Percentiles rank a stretch among this genome's conserved stretches.
Conservation (phyloP, 768 basidiomycete genomes). For the Saitozyma sp. region DNA sequence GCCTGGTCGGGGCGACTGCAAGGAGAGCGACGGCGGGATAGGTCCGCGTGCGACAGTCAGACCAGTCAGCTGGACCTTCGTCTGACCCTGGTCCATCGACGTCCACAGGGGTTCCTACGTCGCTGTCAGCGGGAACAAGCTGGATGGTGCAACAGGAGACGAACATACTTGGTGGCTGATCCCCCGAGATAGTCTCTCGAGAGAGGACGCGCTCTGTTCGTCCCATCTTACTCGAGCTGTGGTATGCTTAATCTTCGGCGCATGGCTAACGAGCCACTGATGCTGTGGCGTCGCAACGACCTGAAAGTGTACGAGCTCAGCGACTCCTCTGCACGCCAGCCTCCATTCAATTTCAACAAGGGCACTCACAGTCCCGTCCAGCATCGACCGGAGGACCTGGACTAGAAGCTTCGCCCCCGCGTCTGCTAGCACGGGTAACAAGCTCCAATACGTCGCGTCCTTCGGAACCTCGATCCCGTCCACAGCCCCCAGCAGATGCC, state of each 20-base stretch:
- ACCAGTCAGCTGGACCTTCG: conserved; percentile 54
- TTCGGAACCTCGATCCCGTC: conserved; percentile 54
- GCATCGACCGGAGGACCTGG: conserved; percentile 66
- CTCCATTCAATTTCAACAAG: background rate
- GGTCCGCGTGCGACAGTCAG: conserved; percentile 33
- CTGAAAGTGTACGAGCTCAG: conserved; percentile 48
- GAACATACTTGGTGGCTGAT: conserved; percentile 67
- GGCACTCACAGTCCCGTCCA: background rate
- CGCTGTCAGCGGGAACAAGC: conserved; percentile 49
- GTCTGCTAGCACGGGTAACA: conserved; percentile 64
- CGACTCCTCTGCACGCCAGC: too few relatives aligned
- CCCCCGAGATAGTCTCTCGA: conserved; percentile 63
- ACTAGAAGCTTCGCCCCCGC: conserved; percentile 73
- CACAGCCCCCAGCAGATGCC: conserved; percentile 63
- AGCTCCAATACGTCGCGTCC: conserved; percentile 58
- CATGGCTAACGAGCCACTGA: conserved; percentile 56
- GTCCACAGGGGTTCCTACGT: conserved; percentile 37
- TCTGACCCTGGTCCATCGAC: conserved; percentile 37
- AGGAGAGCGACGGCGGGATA: conserved; percentile 9
- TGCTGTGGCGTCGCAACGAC: conserved; percentile 60
- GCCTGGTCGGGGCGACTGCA: background rate
- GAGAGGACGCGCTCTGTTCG: conserved; percentile 60
- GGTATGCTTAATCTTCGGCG: conserved; percentile 62
- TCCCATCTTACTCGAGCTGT: conserved; percentile 64
- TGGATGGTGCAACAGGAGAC: background rate